phyloP scores from a whole-genome alignment of 2,329 filamentous ascomycete species.

The Fusarium sulawesiense region DNA sequence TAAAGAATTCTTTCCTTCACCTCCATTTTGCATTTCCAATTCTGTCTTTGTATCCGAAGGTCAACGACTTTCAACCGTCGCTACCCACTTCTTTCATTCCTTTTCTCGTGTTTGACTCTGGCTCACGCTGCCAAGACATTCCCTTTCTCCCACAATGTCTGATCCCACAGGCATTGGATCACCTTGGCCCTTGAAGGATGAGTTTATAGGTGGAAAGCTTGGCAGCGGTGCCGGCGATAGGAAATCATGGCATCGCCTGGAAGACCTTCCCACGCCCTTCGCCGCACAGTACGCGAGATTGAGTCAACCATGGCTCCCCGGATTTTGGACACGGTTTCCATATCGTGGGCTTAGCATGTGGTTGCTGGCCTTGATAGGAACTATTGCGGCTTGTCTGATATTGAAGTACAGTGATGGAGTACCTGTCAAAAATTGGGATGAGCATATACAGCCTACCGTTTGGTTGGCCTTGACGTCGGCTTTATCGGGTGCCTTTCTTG shows the following conservation, averaged over 20 bases:
- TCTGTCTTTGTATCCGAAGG: background rate
- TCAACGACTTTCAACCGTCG: background rate
- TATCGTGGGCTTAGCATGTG: slow-evolving; percentile 31
- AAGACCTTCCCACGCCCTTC: slow-evolving; percentile 8
- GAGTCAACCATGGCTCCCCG: slow-evolving; percentile 35
- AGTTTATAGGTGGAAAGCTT: background rate
- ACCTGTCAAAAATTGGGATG: slow-evolving; percentile 31
- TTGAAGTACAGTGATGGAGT: slow-evolving; percentile 35
- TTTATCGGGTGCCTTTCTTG: slow-evolving; percentile 33
- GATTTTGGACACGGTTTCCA: slow-evolving; percentile 37
- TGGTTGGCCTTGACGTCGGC: slow-evolving; percentile 40
- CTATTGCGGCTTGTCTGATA: slow-evolving; percentile 26
- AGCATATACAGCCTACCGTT: slow-evolving; percentile 34
- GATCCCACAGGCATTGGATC: background rate
- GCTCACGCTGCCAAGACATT: background rate
- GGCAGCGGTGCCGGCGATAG: background rate
- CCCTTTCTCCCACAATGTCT: too few species aligned
- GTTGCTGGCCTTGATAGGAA: slow-evolving; percentile 29
- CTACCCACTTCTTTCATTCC: background rate
- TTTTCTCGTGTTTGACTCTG: background rate
- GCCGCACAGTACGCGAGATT: slow-evolving; percentile 18
- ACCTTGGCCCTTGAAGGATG: slow-evolving; percentile 33
- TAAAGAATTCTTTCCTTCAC: slow-evolving; percentile 2
- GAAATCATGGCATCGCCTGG: slow-evolving; percentile 26
- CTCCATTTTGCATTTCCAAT: background rate